Evolutionary conservation across 305 asterid genomes (phyloP), one percentile per base, ranked within the genome.

Genomic region (Plantago rigida): DNA sequence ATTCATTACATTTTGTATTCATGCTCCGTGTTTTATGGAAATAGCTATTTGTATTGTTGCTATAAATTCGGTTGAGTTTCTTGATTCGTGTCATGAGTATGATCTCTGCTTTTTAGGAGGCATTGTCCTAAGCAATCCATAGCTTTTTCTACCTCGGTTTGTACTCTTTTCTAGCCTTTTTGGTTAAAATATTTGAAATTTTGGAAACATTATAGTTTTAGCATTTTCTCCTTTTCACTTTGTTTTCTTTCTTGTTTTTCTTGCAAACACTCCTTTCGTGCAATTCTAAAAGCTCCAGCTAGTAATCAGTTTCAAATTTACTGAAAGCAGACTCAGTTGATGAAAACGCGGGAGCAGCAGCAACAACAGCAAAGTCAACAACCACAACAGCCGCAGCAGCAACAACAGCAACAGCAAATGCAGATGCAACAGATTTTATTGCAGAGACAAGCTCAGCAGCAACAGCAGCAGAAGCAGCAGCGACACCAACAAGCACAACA

Each of bases 341-440:
- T 89, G 79, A 93, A 93, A 78, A 83, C 96, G 39, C 87, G 97
- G 74, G 99, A 93, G 77, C 97, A 92, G 66, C 99, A 89, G 60
- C 97, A 76, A 3, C 95, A 73, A 19, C 84, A 69, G 54, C 80
- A 77, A 22, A 73, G 66, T 9, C 87, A 81, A 14, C 75, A 77
- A 0, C 85, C 73, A 36, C 88, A 77, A 34, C 87, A 76, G 14
- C 82, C 71, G 44, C 79, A 69, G 14, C 71, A 60, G 8, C 59
- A 59, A 5, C 74, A 60, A 3, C 86, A 78, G 31, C 85, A 81
- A 49, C 89, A 82, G 60, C 93, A 86, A 45, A 56, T 77, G 77
- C 95, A 84, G 59, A 79, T 83, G 83, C 96, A 85, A 41, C 94
- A 89, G 72, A 53, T 81, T 39, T 63, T 83, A 45, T 36, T 81